Base-by-base conservation (phyloP, 2,329 filamentous ascomycete genomes). In the Sporothrix globosa region DNA sequence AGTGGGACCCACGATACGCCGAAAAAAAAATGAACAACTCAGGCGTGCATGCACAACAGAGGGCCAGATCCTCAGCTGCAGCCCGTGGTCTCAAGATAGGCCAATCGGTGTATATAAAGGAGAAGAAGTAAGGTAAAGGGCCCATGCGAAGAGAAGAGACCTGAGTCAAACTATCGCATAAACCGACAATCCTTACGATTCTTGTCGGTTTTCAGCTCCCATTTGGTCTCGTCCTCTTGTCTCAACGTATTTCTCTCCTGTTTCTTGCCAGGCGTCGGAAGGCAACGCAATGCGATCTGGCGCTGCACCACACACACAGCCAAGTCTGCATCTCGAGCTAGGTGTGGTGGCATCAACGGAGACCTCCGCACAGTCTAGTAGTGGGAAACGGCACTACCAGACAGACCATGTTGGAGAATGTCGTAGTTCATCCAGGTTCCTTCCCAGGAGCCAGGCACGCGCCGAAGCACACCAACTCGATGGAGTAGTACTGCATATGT, bases 1-100 rank as follows among this genome's bases (percentile, higher is more conserved):
- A 61, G 58, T 46, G 58, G 56, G 21, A 61, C 58, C 39, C 39
- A 46, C n/a, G 39, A 27, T 61, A 61, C 58, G 58, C 58, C 58
- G 58, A 61, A 27, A 44, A 44, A 44, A 24, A 60, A 54, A 30
- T 21, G 39, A 39, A 21, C 39, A 46, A 44, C 39, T 13, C 10
- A n/a, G 44, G 30, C 3, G 46, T 27, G 58, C 58, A 61, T 46
- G 39, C 58, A 61, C n/a, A n/a, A 27, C n/a, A 39, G 39, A 61
- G 21, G 21, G 39, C 58, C 58, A 61, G 44, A 65, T 21, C 44
- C 61, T 50, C 61, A 50, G 41, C 24, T 19, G 60, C 60, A 50
- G 44, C 44, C 46, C 6, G 50, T 46, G 44, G 30, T 30, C 44
- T 41, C 13, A 65, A 34, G 60, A 30, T 50, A 48, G 24, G 41